Evolutionary conservation across 139 green algal genomes (phyloP).

Genomic region (Chlorella vulgaris): DNA sequence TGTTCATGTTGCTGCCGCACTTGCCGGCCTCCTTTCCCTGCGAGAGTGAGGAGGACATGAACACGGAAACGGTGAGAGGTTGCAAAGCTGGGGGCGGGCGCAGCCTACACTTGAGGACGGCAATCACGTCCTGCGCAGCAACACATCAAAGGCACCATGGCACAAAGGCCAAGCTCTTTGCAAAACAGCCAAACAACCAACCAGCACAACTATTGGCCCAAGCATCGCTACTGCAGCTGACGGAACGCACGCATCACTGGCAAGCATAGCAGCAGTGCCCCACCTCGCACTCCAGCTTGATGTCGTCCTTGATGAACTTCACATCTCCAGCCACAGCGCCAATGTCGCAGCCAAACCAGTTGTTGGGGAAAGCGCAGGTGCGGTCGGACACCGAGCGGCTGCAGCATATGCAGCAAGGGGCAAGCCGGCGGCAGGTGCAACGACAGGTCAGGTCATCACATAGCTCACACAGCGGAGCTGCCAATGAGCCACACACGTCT

Average conservation of each 20-base stretch:
- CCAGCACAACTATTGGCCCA: not conserved
- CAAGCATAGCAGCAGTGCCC: not conserved
- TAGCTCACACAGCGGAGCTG: too few relatives aligned
- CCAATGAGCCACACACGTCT: too few relatives aligned
- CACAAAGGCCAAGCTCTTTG: not conserved
- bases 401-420: not conserved
- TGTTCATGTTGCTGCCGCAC: constrained; percentile 38
- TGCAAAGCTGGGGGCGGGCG: too few relatives aligned
- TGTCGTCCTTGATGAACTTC: constrained; percentile 69
- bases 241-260: not conserved
- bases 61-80: too few relatives aligned
- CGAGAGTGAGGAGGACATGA: too few relatives aligned
- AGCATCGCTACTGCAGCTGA: not conserved
- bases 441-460: too few relatives aligned
- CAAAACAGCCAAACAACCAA: not conserved
- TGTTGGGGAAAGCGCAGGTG: constrained; percentile 68
- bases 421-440: not conserved
- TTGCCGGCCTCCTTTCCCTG: constrained; percentile 43
- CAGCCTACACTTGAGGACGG: not conserved
- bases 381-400: constrained; percentile 67
- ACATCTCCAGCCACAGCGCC: constrained; percentile 58
- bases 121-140: not conserved
- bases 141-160: not conserved
- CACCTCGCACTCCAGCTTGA: constrained; percentile 22
- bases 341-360: constrained; percentile 70